Evolutionary conservation across 352 stramenopile species (phyloP), one percentile per base, ranked within the genome.

Genomic region (Phytophthora podocarpi): DNA sequence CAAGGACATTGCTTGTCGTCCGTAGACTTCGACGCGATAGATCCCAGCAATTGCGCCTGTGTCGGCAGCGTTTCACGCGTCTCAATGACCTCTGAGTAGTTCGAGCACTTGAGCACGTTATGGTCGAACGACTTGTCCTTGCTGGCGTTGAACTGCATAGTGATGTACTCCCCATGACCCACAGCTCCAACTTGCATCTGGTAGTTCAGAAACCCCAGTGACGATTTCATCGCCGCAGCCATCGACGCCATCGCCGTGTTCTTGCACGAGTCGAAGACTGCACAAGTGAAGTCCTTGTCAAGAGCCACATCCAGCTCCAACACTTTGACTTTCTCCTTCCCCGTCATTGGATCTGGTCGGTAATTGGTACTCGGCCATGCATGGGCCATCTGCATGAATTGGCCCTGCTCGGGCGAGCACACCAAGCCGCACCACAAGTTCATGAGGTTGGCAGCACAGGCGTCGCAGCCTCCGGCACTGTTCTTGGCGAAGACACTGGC

Each of bases 151-250:
- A 97, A 97, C 5, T 76, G 62, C 42, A 96, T 60, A 18, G 83
- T 82, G 61, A 97, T 85, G 60, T 83, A 97, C 61, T 97, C 80
- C n/a, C 89, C 89, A 59, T 97, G 89, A 28, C 87, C 85, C 26
- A 97, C 76, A 5, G 87, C 88, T 5, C 87, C 89, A 3, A 87
- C 93, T 67, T 97, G 89, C 67, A 90, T 83, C 64, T 97, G 89
- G 60, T 93, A 97, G 58, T 94, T 95, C 21, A 97, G 72, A 46
- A 97, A 93, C 5, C 89, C 89, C 11, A 96, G 63, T 12, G 82
- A 92, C 24, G 84, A 93, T 69, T 93, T 91, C 74, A 95, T 87
- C 12, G 74, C 80, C 12, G 86, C 72, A 5, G 69, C 73, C 40
- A 89, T 72, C 1, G 85, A 93, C 15, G 76, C 87, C 26, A 95